Conservation (phyloP, 1,139 yeast genomes). For the Pichia kudriavzevii region DNA sequence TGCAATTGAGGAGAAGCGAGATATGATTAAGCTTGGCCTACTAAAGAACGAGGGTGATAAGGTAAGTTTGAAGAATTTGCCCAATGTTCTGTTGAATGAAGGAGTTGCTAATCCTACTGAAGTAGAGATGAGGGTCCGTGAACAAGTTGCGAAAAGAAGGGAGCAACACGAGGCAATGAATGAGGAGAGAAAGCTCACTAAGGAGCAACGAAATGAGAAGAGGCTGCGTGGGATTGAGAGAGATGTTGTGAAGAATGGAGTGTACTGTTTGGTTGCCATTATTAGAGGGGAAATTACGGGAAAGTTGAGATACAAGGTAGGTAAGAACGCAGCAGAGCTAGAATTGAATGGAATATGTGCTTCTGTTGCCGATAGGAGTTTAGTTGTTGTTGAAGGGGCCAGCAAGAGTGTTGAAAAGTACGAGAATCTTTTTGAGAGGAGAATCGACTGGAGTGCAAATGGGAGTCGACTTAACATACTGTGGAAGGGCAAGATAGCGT, state of each 20-base stretch:
- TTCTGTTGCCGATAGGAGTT: constrained; percentile 38
- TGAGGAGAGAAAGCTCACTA: constrained; percentile 51
- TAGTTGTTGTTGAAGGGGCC: constrained; percentile 72
- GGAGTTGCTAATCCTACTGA: constrained; percentile 88
- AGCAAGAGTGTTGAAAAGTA: constrained; percentile 52
- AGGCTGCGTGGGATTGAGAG: no score
- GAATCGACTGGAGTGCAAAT: constrained; percentile 66
- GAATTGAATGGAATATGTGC: constrained; percentile 55
- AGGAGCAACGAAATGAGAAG: constrained; percentile 48
- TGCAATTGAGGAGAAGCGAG: constrained; percentile 63
- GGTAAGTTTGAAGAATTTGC: constrained; percentile 71
- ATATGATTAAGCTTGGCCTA: constrained; percentile 69
- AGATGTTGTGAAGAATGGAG: constrained; percentile 45
- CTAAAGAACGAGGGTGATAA: constrained; percentile 89
- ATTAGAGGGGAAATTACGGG: constrained; percentile 51
- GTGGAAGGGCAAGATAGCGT: constrained; percentile 71
- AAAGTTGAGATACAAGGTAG: constrained; percentile 65
- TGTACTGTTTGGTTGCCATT: constrained; percentile 51
- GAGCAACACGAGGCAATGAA: constrained; percentile 57
- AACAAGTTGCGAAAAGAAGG: constrained; percentile 60
- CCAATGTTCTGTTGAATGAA: constrained; percentile 79
- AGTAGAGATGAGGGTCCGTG: constrained; percentile 64
- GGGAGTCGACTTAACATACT: constrained; percentile 47
- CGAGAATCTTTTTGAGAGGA: constrained; percentile 48
- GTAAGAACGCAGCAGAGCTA: constrained; percentile 70